Base-by-base conservation (phyloP, 2,329 filamentous ascomycete species). In the Endoconidiophora polonica region DNA sequence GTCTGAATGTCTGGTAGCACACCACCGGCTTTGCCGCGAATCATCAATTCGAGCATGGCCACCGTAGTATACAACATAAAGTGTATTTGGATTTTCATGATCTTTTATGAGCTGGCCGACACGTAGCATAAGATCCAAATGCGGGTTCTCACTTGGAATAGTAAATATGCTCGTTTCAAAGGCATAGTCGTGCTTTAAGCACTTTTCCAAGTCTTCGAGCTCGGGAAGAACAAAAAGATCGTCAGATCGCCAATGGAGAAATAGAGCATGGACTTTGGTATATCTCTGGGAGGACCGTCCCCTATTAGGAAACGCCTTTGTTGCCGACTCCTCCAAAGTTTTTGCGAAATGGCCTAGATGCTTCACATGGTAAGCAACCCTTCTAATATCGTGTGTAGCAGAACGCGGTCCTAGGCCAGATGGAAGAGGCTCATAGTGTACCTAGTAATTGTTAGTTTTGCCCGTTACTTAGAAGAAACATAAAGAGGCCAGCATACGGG, bases 41-140 rank as follows among this genome's bases (percentile, higher is more conserved):
- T 76, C 72, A 52, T 77, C 74, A 52, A 77, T 77, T 54, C 69
- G 68, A 2, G 74, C 74, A 58, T 78, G 74, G 0, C 74, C 74
- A 9, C 73, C 74, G 50, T 78, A 77, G 58, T 77, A 78, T 14
- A 77, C 61, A 6, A 77, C 58, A 55, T 77, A 75, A 1, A 78
- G 61, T 0, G 73, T 77, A 44, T 76, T 71, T 41, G 66, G 65
- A 2, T 69, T 68, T 54, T 76, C 74, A 48, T 74, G 65, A 44
- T 73, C 68, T 57, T 77, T 76, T 58, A 77, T 72, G 58, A 77
- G 64, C 54, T 72, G 68, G 3, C 70, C 72, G 26, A 77, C 64
- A 51, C 70, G 68, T 62, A 76, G 64, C 70, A 76, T 77, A 50
- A 77, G 60, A 57, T 76, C 73, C 14, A 77, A 62, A 54, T 77